These are phyloP conservation scores for Yamadazyma paraphyllophila DNA, from an alignment of 805 yeast species.

Conservation along the genomic window DNA sequence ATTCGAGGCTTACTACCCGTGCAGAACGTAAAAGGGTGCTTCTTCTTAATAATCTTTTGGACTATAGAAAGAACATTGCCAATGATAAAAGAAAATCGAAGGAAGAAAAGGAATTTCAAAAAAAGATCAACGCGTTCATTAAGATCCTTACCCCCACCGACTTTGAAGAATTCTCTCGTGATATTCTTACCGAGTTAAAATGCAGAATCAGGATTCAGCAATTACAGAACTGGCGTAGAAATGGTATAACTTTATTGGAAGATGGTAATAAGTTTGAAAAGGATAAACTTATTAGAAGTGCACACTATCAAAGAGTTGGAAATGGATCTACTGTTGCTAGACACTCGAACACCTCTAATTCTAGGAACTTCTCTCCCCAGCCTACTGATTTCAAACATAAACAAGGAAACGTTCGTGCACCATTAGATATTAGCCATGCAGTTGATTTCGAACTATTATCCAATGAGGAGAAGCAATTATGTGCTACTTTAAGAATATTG, in stretches of 20 bases:
- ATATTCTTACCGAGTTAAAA: slow-evolving; percentile 72
- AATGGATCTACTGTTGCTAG: slow-evolving; percentile 29
- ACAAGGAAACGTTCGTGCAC: slow-evolving; percentile 45
- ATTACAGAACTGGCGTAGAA: slow-evolving; percentile 88
- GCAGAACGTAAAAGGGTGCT: slow-evolving; percentile 88
- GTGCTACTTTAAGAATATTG: slow-evolving; percentile 76
- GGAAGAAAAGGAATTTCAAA: slow-evolving; percentile 83
- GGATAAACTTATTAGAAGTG: slow-evolving; percentile 70
- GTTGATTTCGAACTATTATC: slow-evolving; percentile 81
- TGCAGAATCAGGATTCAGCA: slow-evolving; percentile 82
- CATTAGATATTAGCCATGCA: slow-evolving; percentile 70
- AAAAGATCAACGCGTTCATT: slow-evolving; percentile 75
- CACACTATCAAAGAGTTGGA: slow-evolving; percentile 58
- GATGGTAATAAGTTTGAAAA: slow-evolving; percentile 84
- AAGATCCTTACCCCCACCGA: slow-evolving; percentile 78
- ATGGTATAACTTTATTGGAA: slow-evolving; percentile 83
- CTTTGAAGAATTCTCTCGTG: slow-evolving; percentile 70
- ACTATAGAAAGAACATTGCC: slow-evolving; percentile 78
- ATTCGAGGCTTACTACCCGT: slow-evolving; percentile 82
- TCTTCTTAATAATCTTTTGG: slow-evolving; percentile 73
- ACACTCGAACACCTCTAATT: slow-evolving; percentile 9
- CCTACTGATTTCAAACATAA: slow-evolving; percentile 41
- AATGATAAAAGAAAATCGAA: slow-evolving; percentile 82
- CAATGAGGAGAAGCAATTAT: slow-evolving; percentile 82
- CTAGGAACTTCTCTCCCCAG: slow-evolving; percentile 31